Evolutionary conservation across 352 stramenopile species (phyloP).

Genomic region (Globisporangium barbulae): DNA sequence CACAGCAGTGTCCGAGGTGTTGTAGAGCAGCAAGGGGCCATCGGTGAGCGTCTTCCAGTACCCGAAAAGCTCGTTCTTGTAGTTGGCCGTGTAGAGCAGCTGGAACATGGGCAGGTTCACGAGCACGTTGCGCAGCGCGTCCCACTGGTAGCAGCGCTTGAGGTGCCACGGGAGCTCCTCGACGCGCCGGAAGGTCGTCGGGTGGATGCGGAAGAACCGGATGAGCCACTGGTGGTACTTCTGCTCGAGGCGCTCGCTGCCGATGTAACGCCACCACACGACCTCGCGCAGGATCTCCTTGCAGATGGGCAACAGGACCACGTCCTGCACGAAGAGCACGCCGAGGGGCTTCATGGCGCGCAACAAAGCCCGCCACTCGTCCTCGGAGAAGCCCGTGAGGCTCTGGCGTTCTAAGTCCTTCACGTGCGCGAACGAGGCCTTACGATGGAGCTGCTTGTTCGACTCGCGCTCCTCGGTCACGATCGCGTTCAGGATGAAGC

Average conservation of each 20-base stretch:
- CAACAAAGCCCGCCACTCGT: slow-evolving; percentile 71
- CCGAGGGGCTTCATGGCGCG: slow-evolving; percentile 65
- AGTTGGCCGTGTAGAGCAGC: slow-evolving; percentile 87
- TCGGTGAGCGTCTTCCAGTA: slow-evolving; percentile 90
- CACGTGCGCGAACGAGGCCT: slow-evolving; percentile 29
- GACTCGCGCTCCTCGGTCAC: slow-evolving; percentile 36
- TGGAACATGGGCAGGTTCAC: slow-evolving; percentile 91
- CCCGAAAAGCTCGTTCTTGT: slow-evolving; percentile 88
- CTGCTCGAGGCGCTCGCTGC: slow-evolving; percentile 62
- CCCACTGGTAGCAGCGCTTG: slow-evolving; percentile 87
- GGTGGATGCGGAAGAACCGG: slow-evolving; percentile 78
- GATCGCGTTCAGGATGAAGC: slow-evolving; percentile 67
- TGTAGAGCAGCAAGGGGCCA: slow-evolving; percentile 59
- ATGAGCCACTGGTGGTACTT: slow-evolving; percentile 83
- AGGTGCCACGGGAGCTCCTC: slow-evolving; percentile 93
- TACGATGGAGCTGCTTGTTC: slow-evolving; percentile 24
- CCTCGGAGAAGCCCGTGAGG: slow-evolving; percentile 55
- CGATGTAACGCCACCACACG: slow-evolving; percentile 86
- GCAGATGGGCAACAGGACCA: slow-evolving; percentile 88
- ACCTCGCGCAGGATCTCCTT: slow-evolving; percentile 86
- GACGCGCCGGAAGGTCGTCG: slow-evolving; percentile 74
- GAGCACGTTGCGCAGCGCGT: slow-evolving; percentile 81
- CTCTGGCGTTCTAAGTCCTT: slow-evolving; percentile 26
- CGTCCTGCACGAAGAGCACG: slow-evolving; percentile 76
- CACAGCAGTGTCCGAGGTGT: slow-evolving; percentile 14